Evolutionary conservation across 2,329 filamentous ascomycete species (phyloP).

Genomic region (Colletotrichum ledebouriae): DNA sequence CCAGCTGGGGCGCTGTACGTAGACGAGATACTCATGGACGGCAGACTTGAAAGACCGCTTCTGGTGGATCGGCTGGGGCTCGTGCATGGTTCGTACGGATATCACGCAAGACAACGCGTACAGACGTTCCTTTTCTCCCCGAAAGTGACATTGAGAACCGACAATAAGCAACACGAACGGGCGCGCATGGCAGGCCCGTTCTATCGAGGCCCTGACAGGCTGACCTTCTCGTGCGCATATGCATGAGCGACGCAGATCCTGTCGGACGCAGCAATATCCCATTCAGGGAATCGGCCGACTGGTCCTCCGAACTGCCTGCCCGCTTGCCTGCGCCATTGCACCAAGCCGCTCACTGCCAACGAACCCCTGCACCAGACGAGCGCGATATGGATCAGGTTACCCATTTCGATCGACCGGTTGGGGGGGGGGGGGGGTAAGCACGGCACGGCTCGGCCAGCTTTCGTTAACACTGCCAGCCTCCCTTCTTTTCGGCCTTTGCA

Average conservation of each 20-base stretch:
- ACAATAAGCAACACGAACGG: conserved; percentile 22
- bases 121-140: neutral
- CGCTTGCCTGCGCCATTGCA: conserved; percentile 13
- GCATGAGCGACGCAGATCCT: conserved; percentile 24
- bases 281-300: conserved; percentile 12
- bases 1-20: no score
- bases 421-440: conserved; percentile 30
- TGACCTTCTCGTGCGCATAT: neutral
- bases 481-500: neutral
- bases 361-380: conserved; percentile 12
- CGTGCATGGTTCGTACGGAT: neutral
- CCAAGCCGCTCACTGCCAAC: conserved; percentile 10
- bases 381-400: conserved; percentile 22
- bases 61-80: no score
- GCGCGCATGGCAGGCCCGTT: neutral
- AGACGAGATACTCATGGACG: no score
- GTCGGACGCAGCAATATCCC: conserved; percentile 23
- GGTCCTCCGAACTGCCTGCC: conserved; percentile 17
- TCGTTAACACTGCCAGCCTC: conserved; percentile 16
- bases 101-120: conserved; percentile 23
- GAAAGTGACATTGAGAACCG: conserved; percentile 9
- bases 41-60: no score
- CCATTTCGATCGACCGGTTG: conserved; percentile 38
- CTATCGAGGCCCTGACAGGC: conserved; percentile 3
- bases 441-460: conserved; percentile 38